phyloP scores from a whole-genome alignment of 495 filamentous ascomycete genomes.

The Neurospora cerealis region DNA sequence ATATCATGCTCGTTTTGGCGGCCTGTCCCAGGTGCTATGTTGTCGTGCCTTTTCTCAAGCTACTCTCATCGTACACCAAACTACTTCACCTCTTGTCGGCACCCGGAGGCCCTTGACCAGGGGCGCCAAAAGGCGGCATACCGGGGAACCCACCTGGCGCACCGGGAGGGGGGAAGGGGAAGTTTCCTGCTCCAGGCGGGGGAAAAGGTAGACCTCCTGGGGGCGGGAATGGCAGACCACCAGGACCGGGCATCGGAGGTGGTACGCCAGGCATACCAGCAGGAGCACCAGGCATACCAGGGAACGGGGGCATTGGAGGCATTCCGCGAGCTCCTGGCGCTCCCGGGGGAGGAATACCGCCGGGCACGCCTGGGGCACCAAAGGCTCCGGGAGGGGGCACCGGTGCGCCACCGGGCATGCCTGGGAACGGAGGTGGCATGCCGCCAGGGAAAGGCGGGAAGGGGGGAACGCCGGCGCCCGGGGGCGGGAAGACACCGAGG shows the following conservation, averaged over 20 bases:
- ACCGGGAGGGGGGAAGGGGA: slow-evolving; percentile 24
- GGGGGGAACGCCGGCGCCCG: slow-evolving; percentile 7
- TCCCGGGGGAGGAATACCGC: slow-evolving; percentile 28
- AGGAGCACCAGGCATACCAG: slow-evolving; percentile 35
- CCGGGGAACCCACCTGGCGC: slow-evolving; percentile 21
- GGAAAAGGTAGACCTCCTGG: slow-evolving; percentile 35
- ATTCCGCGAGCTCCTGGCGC: slow-evolving; percentile 43
- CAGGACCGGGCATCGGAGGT: slow-evolving; percentile 19
- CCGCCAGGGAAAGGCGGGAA: slow-evolving; percentile 18
- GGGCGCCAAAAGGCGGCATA: slow-evolving; percentile 21
- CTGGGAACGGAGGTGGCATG: slow-evolving; percentile 28
- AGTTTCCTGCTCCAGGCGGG: slow-evolving; percentile 22
- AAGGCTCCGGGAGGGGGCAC: slow-evolving; percentile 30
- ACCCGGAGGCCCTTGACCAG: slow-evolving; percentile 7
- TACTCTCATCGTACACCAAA: neutral
- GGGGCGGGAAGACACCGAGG: slow-evolving; percentile 19
- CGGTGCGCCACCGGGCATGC: slow-evolving; percentile 18
- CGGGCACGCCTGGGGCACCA: slow-evolving; percentile 38
- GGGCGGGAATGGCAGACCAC: slow-evolving; percentile 53
- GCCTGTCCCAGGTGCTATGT: neutral
- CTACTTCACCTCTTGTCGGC: slow-evolving; percentile 15
- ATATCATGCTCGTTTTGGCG: neutral
- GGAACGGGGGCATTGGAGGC: slow-evolving; percentile 57
- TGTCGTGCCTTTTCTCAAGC: neutral
- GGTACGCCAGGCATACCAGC: slow-evolving; percentile 17